Conservation (phyloP, 2,329 filamentous ascomycete genomes). For the Trichophyton benhamiae region DNA sequence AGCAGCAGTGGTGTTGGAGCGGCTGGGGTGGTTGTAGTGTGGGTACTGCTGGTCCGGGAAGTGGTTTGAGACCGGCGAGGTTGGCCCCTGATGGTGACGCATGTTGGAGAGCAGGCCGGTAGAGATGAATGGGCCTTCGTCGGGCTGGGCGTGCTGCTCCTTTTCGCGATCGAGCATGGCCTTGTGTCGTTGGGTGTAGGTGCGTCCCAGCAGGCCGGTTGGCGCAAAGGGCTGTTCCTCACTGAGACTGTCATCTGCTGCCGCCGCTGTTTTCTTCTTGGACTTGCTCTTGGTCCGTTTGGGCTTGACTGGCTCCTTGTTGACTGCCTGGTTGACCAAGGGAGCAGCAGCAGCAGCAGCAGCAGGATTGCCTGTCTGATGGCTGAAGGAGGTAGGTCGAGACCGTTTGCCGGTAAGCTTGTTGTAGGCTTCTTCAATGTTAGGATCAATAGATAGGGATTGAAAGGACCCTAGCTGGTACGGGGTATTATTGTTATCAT, state of each 20-base stretch:
- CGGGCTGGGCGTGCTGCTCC: constrained; percentile 18
- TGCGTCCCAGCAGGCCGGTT: constrained; percentile 27
- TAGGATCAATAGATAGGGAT: constrained; percentile 51
- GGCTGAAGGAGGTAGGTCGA: neutral
- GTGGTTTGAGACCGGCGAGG: constrained; percentile 25
- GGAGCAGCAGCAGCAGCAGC: neutral
- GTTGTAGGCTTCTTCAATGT: constrained; percentile 33
- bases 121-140: constrained; percentile 38
- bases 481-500: constrained; percentile 26
- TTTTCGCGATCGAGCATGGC: constrained; percentile 30
- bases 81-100: constrained; percentile 12
- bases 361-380: neutral
- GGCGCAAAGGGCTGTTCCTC: constrained; percentile 25
- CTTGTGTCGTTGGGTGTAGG: constrained; percentile 29
- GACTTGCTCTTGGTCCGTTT: constrained; percentile 6
- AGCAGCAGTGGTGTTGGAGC: constrained; percentile 22
- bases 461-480: constrained; percentile 54
- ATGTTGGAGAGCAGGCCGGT: constrained; percentile 42
- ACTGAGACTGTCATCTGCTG: neutral
- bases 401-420: neutral
- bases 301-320: neutral
- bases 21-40: constrained; percentile 15
- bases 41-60: constrained; percentile 13
- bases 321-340: neutral
- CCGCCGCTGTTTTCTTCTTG: neutral